Evolutionary conservation across 1,139 yeast species (phyloP), one percentile per base, ranked within the genome.

Genomic region (Pichia sp.): DNA sequence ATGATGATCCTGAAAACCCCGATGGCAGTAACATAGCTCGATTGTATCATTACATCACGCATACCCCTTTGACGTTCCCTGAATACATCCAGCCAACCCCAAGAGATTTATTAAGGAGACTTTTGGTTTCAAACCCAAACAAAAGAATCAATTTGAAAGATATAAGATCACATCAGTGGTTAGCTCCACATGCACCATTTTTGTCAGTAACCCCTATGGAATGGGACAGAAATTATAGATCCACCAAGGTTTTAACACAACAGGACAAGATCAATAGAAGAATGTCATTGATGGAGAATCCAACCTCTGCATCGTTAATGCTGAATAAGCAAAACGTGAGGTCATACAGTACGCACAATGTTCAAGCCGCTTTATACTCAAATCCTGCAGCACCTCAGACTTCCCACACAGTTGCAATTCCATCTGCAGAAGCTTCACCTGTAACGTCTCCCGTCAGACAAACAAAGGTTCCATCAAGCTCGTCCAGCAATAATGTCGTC

Each of bases 1-100:
- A 93, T 68, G 99, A 93, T 70, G 99, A 93, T 69, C 95, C 97
- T 36, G 86, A 87, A 54, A 93, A 95, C 68, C 98, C 97, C 45
- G 97, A 93, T 67, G 97, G 98, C 53, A 87, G 92, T 55, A 96
- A 93, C 71, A 93, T 93, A 65, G 90, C 93, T 32, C 85, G 87
- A 69, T 76, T 93, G 57, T 95, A 93, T 73, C 90, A 87, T 67
- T 93, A 93, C 72, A 95, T 93, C 61, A 90, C 97, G 49, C 79
- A 84, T 53, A 90, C 97, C 1, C 90, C 97, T 5, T 75, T 93
- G 65, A 93, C 97, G 3, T 93, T 93, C 72, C 99, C 99, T 1
- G 98, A 92, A 69, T 92, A 90, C 67, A 84, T 95, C 54, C 85
- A 86, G 51, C 96, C 98, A 3, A 78, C 89, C 69, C 95, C 99